Base-by-base conservation (phyloP, 169 alveolate species). In the Cryptosporidium parvum region DNA sequence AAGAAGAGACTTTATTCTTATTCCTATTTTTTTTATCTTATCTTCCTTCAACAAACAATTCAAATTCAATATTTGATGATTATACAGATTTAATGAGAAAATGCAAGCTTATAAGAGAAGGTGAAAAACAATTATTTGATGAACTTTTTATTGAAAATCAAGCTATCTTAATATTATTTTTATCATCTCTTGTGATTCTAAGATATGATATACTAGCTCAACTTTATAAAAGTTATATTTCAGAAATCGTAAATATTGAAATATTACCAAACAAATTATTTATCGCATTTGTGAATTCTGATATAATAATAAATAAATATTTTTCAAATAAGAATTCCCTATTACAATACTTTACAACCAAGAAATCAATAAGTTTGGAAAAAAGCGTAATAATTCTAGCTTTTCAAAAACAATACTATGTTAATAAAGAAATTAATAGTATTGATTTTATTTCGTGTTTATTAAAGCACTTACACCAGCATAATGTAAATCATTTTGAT, bases 61-160 rank as follows among this genome's bases (percentile, higher is more conserved):
- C 26, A 18, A 37, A 61, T 8, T 23, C 10, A 59, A 62, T 48
- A 23, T 5, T 56, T 35, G 12, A 42, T 26, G 45, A 62, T 16
- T 29, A 80, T 62, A 62, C 39, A 4, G 89, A 80, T 29, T 29
- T 62, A n/a, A 39, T 80, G 7, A 44, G 18, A 10, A 80, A 80
- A 23, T 42, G 56, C 21, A n/a, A 21, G 26, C 39, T 37, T 9
- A 45, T 62, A 9, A 80, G 75, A 65, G 75, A 31, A 2, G 16
- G 65, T 18, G 89, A 80, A 44, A 62, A 42, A 42, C 68, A 26
- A 23, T 31, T 80, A 23, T 44, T 18, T 42, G 89, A 80, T 29
- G 89, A 80, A 45, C 59, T 80, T 12, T 80, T 80, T 80, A 80
- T 80, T 35, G 89, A 80, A n/a, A 59, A 65, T 23, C 89, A 80